Evolutionary conservation across 345 rosid species (phyloP).

Genomic region (Linum tenue): DNA sequence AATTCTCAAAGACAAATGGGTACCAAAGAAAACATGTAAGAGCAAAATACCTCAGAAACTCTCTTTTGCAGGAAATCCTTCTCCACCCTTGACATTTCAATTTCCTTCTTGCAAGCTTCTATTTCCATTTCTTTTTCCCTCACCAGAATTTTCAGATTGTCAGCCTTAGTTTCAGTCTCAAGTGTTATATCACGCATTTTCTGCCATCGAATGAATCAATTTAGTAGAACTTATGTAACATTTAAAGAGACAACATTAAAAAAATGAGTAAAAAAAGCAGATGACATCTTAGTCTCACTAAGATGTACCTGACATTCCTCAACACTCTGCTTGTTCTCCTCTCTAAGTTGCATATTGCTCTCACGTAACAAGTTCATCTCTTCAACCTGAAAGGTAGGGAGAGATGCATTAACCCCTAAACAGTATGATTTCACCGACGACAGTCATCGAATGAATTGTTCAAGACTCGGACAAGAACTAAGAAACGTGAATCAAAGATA

Average conservation of each 20-base stretch:
- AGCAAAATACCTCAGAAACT: constrained; percentile 54
- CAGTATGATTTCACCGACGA: not conserved
- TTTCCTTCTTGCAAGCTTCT: constrained; percentile 58
- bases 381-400: constrained; percentile 39
- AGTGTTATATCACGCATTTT: constrained; percentile 69
- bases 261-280: not conserved
- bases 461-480: not conserved
- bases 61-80: constrained; percentile 57
- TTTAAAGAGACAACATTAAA: not conserved
- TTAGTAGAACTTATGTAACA: not conserved
- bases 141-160: constrained; percentile 36
- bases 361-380: constrained; percentile 90
- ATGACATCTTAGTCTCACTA: constrained; percentile 2
- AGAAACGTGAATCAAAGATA: not conserved
- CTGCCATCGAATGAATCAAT: constrained; percentile 27
- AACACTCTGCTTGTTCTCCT: constrained; percentile 93
- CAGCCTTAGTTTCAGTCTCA: constrained; percentile 45
- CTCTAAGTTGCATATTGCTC: constrained; percentile 91
- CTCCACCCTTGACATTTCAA: constrained; percentile 52
- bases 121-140: constrained; percentile 59
- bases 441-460: not conserved
- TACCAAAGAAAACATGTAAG: not conserved
- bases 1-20: constrained; percentile 9
- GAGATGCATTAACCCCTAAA: not conserved
- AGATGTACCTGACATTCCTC: constrained; percentile 78